phyloP scores from a whole-genome alignment of 345 rosid species.

The Gossypium rotundifolium region DNA sequence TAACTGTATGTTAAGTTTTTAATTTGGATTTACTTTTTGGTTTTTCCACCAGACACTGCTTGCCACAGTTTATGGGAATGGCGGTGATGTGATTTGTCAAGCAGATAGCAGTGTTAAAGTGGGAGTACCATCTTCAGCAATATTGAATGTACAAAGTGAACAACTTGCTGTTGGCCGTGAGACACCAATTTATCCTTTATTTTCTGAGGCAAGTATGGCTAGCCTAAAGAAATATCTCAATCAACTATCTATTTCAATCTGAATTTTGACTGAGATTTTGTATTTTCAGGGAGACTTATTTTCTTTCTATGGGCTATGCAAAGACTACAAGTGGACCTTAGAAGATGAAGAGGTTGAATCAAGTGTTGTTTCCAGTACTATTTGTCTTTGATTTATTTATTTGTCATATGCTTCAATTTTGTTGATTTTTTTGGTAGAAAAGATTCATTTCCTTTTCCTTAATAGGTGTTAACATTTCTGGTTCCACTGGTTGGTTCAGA shows the following conservation, averaged over 20 bases:
- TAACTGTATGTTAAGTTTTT: not conserved
- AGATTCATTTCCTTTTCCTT: constrained; percentile 5
- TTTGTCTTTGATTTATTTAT: constrained; percentile 8
- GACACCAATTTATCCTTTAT: constrained; percentile 72
- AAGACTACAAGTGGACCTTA: constrained; percentile 60
- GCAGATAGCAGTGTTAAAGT: constrained; percentile 53
- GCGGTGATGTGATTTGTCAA: constrained; percentile 53
- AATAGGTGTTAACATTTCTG: constrained; percentile 50
- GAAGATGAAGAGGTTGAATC: constrained; percentile 65
- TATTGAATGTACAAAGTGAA: constrained; percentile 69
- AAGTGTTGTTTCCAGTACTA: constrained; percentile 6
- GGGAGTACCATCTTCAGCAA: constrained; percentile 66
- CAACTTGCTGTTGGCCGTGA: constrained; percentile 65
- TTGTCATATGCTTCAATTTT: not conserved
- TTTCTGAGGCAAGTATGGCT: constrained; percentile 59
- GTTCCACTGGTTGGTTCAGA: constrained; percentile 22
- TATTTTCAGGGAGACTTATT: constrained; percentile 69
- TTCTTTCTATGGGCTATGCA: constrained; percentile 79
- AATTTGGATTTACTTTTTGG: constrained; percentile 11
- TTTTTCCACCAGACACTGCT: constrained; percentile 50
- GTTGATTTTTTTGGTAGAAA: not conserved
- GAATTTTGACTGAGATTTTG: constrained; percentile 20
- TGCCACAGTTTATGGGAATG: constrained; percentile 59
- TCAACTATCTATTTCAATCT: constrained; percentile 8
- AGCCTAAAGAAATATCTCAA: constrained; percentile 16